Percentiles rank a stretch among this genome's conserved stretches.
phyloP scores from a whole-genome alignment of 2,329 filamentous ascomycete genomes.

The Beauveria varroae region DNA sequence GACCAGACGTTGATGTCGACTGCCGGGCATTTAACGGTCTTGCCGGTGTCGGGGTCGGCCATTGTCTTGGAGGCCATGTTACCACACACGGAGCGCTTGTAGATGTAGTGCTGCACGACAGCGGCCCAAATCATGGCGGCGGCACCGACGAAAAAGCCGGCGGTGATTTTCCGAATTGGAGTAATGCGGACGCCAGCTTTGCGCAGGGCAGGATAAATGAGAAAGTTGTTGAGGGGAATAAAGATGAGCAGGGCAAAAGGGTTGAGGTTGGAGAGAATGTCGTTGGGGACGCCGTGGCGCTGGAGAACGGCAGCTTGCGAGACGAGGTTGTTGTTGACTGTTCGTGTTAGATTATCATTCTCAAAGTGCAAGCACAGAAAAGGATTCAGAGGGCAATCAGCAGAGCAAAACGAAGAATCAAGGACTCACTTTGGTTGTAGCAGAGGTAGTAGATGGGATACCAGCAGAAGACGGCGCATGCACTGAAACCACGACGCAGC shows the following conservation, averaged over 20 bases:
- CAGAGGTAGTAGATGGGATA: constrained; percentile 55
- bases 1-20: constrained; percentile 56
- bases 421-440: constrained; percentile 33
- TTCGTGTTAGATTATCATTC: constrained; percentile 12
- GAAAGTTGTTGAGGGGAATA: constrained; percentile 60
- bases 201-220: constrained; percentile 62
- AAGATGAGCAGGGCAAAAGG: constrained; percentile 67
- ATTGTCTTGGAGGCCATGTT: constrained; percentile 24
- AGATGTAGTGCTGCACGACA: constrained; percentile 54
- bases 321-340: constrained; percentile 50
- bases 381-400: too few relatives aligned
- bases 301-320: constrained; percentile 59
- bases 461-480: constrained; percentile 63
- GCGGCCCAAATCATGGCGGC: constrained; percentile 51
- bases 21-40: constrained; percentile 31
- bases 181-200: constrained; percentile 58
- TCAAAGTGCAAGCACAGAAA: neutral
- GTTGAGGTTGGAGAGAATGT: constrained; percentile 67
- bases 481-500: constrained; percentile 58
- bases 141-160: constrained; percentile 58
- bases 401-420: constrained; percentile 11
- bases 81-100: constrained; percentile 55
- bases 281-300: constrained; percentile 66
- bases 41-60: constrained; percentile 25
- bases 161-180: constrained; percentile 68